These are phyloP conservation scores for Chalciporus sphaerocephalus DNA, from an alignment of 768 basidiomycete genomes.

Conservation along the genomic window DNA sequence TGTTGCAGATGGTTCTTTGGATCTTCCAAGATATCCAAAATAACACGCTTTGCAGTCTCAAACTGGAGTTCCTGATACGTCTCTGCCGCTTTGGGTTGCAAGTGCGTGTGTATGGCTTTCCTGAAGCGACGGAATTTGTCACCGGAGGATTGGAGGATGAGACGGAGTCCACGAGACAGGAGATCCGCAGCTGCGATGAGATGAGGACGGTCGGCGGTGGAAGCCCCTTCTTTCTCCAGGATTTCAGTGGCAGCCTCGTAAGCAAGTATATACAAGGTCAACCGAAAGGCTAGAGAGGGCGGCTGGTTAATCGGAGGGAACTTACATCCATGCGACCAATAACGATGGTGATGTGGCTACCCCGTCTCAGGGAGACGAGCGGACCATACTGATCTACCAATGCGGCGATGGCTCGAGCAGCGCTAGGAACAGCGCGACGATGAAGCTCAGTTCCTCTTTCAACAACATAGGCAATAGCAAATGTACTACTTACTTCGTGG, in stretches of 20 bases:
- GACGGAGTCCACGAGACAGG: conserved; percentile 47
- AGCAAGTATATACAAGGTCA: neutral
- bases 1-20: conserved; percentile 36
- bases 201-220: conserved; percentile 46
- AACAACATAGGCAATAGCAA: neutral
- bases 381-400: conserved; percentile 58
- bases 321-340: conserved; percentile 22
- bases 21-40: conserved; percentile 29
- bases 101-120: conserved; percentile 49
- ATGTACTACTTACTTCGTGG: conserved; percentile 14
- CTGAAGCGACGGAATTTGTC: conserved; percentile 52
- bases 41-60: conserved; percentile 25
- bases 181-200: conserved; percentile 51
- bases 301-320: no score
- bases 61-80: conserved; percentile 43
- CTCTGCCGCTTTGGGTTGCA: conserved; percentile 44
- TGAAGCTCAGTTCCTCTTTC: neutral
- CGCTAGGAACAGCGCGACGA: neutral
- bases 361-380: conserved; percentile 50
- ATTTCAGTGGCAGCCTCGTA: conserved; percentile 48
- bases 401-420: conserved; percentile 38
- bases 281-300: no score
- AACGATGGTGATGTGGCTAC: conserved; percentile 23
- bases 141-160: conserved; percentile 46
- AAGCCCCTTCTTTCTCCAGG: conserved; percentile 55